Evolutionary conservation across 2,329 filamentous ascomycete genomes (phyloP).

Genomic region (Botryosphaeria dothidea): DNA sequence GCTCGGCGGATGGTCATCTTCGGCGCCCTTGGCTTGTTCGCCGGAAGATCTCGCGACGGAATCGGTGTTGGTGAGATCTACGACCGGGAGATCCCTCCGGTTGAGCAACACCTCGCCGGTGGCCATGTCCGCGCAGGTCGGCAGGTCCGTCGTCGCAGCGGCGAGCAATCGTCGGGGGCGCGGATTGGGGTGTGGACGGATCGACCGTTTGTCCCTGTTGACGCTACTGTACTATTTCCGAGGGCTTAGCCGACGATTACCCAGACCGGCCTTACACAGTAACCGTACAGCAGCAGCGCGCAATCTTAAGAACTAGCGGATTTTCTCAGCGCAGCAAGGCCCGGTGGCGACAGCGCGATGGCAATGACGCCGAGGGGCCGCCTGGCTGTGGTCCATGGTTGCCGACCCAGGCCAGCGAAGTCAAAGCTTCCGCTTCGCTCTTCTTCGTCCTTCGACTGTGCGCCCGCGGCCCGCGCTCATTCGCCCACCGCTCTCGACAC

Average conservation of each 20-base stretch:
- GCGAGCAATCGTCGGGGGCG: background rate
- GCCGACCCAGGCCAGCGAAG: background rate
- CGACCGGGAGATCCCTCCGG: conserved; percentile 13
- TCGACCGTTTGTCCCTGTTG: conserved; percentile 2
- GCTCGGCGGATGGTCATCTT: conserved; percentile 9
- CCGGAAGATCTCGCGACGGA: conserved; percentile 8
- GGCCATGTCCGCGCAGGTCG: conserved; percentile 9
- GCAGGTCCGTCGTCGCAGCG: background rate
- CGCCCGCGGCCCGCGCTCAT: background rate
- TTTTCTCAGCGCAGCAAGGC: too few species aligned
- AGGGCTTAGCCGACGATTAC: background rate
- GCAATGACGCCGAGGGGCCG: background rate
- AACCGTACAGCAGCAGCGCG: too few species aligned
- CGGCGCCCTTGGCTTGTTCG: conserved; percentile 11
- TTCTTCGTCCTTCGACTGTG: background rate
- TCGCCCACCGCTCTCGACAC: background rate
- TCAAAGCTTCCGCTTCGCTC: conserved; percentile 3
- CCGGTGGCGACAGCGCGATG: background rate
- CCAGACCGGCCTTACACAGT: too few species aligned
- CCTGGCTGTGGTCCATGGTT: background rate
- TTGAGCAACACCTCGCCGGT: conserved; percentile 17
- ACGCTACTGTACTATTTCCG: conserved; percentile 10
- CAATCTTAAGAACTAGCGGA: too few species aligned
- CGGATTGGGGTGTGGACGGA: background rate
- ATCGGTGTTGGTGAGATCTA: conserved; percentile 14